phyloP scores from a whole-genome alignment of 75 land plant species.

The Ceratopteris richardii region DNA sequence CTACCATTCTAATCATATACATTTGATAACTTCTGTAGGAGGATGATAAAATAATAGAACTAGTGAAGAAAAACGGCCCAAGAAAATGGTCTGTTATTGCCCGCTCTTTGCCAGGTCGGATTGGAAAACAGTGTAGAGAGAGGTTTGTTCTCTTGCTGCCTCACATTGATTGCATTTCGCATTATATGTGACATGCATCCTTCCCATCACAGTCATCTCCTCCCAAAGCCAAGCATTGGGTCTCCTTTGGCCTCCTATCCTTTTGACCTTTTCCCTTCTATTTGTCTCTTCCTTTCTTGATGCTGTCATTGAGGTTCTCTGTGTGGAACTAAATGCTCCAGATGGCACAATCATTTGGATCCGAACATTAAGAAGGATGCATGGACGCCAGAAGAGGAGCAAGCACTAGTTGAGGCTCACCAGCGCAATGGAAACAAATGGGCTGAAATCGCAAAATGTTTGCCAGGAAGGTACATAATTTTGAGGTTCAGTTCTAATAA shows the following conservation, averaged over 20 bases:
- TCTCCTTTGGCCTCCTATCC: too few relatives aligned
- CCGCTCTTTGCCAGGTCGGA: slow-evolving; percentile 76
- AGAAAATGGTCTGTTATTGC: slow-evolving; percentile 89
- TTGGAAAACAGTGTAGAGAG: slow-evolving; percentile 76
- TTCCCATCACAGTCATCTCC: too few relatives aligned
- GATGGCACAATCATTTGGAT: slow-evolving; percentile 71
- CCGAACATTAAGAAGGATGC: slow-evolving; percentile 56
- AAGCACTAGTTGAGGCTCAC: slow-evolving; percentile 43
- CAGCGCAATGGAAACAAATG: slow-evolving; percentile 55
- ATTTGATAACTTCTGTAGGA: too few relatives aligned
- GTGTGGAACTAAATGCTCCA: slow-evolving; percentile 8
- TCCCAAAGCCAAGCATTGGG: too few relatives aligned
- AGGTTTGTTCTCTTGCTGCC: slow-evolving; percentile 25
- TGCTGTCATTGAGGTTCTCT: background rate
- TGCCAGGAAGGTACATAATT: slow-evolving; percentile 58
- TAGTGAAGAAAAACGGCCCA: slow-evolving; percentile 64
- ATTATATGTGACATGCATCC: too few relatives aligned
- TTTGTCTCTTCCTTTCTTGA: too few relatives aligned
- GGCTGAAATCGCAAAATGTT: slow-evolving; percentile 56
- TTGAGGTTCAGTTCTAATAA: too few relatives aligned
- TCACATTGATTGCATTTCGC: too few relatives aligned
- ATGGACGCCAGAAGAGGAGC: slow-evolving; percentile 63
- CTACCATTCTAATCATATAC: too few relatives aligned
- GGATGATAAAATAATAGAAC: slow-evolving; percentile 73
- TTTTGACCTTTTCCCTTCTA: too few relatives aligned